Conservation (phyloP, 2,329 filamentous ascomycete genomes). For the Alternaria sp. region DNA sequence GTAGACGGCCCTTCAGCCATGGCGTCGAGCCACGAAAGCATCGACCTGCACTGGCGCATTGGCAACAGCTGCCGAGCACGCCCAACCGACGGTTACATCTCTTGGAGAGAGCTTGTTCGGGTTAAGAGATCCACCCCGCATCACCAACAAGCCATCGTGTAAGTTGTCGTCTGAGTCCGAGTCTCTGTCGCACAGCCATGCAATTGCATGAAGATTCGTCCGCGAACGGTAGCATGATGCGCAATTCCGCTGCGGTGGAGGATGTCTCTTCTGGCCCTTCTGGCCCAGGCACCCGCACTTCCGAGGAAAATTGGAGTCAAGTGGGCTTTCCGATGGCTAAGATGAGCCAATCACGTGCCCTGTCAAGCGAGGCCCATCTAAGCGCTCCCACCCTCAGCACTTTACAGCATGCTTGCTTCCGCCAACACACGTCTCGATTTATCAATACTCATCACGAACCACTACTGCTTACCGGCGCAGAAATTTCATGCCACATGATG, state of each 20-base stretch:
- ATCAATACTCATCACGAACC: background rate
- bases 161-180: background rate
- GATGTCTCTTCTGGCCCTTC: conserved; percentile 5
- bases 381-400: background rate
- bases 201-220: conserved; percentile 2
- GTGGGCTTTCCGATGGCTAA: conserved; percentile 5
- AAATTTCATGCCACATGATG: background rate
- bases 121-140: conserved; percentile 8
- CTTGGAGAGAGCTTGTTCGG: conserved; percentile 17
- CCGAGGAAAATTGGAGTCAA: background rate
- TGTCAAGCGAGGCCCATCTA: conserved; percentile 16
- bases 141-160: background rate
- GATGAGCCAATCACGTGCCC: conserved; percentile 14
- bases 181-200: background rate
- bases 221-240: conserved; percentile 1
- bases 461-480: background rate
- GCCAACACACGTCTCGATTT: conserved; percentile 3
- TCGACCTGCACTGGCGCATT: conserved; percentile 13
- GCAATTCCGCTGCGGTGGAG: background rate
- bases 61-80: conserved; percentile 14
- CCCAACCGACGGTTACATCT: conserved; percentile 1
- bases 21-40: conserved; percentile 16
- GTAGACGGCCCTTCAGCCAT: conserved; percentile 1
- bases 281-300: background rate
- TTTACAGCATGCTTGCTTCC: conserved; percentile 10